Percentiles rank a stretch among this genome's conserved stretches.
These are phyloP conservation scores for Pseudogymnoascus sp. DNA, from an alignment of 2,329 filamentous ascomycete genomes.

Conservation along the genomic window DNA sequence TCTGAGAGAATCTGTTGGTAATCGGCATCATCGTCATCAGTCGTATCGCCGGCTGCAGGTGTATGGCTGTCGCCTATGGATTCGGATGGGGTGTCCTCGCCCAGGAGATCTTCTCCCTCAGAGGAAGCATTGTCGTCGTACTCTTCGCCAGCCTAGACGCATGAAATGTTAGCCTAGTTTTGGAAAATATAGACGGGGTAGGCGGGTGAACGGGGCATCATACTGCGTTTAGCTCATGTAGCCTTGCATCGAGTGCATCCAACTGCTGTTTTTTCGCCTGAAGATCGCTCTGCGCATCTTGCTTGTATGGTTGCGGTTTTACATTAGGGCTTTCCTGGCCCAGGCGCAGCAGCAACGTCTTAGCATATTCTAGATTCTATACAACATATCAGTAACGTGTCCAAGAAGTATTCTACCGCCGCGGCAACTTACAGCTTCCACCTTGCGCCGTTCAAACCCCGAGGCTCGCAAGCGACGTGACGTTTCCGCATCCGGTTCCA, in stretches of 20 bases:
- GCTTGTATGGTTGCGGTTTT: constrained; percentile 50
- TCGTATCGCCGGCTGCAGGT: constrained; percentile 20
- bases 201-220: neutral
- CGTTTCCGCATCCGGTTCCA: constrained; percentile 53
- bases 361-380: constrained; percentile 67
- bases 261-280: constrained; percentile 58
- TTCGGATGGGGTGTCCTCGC: constrained; percentile 44
- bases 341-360: constrained; percentile 58
- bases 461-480: constrained; percentile 51
- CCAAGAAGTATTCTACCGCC: neutral
- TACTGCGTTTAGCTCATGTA: constrained; percentile 62
- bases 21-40: constrained; percentile 8
- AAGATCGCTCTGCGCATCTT: constrained; percentile 57
- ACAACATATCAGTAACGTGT: neutral
- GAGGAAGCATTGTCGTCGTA: constrained; percentile 28
- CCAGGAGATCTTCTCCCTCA: constrained; percentile 52
- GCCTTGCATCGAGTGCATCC: constrained; percentile 56
- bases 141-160: constrained; percentile 11
- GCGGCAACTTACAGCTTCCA: constrained; percentile 41
- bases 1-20: constrained; percentile 11
- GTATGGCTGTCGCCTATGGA: constrained; percentile 45
- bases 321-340: constrained; percentile 61
- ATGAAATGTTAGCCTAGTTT: constrained; percentile 18
- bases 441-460: constrained; percentile 58
- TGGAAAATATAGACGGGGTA: constrained; percentile 18